Evolutionary conservation across 495 filamentous ascomycete species (phyloP).

Genomic region (Aspergillus haitiensis): DNA sequence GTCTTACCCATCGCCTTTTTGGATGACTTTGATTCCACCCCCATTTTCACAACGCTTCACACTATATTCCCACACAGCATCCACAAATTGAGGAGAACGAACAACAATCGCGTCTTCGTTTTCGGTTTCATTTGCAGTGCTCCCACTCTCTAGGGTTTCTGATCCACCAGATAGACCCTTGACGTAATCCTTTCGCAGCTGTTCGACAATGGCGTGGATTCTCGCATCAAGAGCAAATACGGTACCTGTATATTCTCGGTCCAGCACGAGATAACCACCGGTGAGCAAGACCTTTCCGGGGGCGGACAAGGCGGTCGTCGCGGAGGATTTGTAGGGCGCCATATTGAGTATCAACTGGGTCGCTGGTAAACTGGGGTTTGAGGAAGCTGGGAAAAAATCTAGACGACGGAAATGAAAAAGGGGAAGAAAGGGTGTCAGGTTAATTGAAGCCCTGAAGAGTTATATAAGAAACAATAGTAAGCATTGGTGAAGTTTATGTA

Average conservation of each 20-base stretch:
- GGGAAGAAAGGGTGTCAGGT: too few relatives aligned
- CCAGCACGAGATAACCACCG: conserved; percentile 92
- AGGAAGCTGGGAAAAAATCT: not conserved
- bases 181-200: conserved; percentile 41
- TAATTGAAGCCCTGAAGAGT: too few relatives aligned
- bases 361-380: not conserved
- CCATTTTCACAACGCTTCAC: conserved; percentile 64
- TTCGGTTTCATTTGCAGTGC: conserved; percentile 28
- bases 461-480: too few relatives aligned
- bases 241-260: conserved; percentile 80
- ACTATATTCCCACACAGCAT: conserved; percentile 83
- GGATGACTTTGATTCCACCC: conserved; percentile 75
- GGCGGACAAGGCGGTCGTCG: conserved; percentile 71
- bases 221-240: conserved; percentile 94
- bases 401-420: not conserved
- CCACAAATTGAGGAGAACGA: conserved; percentile 83
- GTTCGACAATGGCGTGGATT: conserved; percentile 79
- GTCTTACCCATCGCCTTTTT: conserved; percentile 71
- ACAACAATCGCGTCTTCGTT: conserved; percentile 66
- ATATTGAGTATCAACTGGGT: conserved; percentile 4
- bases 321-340: conserved; percentile 19
- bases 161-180: conserved; percentile 27
- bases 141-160: conserved; percentile 16
- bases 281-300: conserved; percentile 95
- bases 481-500: not conserved